Percentiles rank a stretch among this genome's conserved stretches.
phyloP scores from a whole-genome alignment of 768 basidiomycete genomes.

The Sporobolomyces roseus region DNA sequence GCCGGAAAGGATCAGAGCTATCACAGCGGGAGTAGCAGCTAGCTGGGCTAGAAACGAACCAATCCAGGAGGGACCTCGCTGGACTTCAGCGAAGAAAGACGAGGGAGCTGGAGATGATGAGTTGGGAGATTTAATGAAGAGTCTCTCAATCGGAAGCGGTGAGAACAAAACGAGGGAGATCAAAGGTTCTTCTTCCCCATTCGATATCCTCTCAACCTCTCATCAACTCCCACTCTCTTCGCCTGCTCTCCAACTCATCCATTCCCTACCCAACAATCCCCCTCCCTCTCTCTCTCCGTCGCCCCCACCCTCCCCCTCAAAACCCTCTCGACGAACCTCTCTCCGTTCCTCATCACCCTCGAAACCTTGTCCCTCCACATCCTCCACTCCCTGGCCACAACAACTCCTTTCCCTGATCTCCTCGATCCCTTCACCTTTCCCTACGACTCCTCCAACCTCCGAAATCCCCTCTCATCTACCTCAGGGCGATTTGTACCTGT shows the following conservation, averaged over 20 bases:
- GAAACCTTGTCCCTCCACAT: background rate
- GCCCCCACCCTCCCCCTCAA: slow-evolving; percentile 46
- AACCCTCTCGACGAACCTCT: too few species aligned
- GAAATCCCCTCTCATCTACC: slow-evolving; percentile 71
- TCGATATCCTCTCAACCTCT: slow-evolving; percentile 39
- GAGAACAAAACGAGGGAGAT: background rate
- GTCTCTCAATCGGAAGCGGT: background rate
- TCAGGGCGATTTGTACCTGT: slow-evolving; percentile 83
- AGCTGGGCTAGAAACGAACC: slow-evolving; percentile 65
- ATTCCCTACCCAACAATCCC: slow-evolving; percentile 26
- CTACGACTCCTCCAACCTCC: slow-evolving; percentile 47
- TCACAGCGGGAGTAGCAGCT: slow-evolving; percentile 74
- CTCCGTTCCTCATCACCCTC: too few species aligned
- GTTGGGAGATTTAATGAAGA: slow-evolving; percentile 12
- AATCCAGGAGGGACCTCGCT: slow-evolving; percentile 53
- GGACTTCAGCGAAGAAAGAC: background rate
- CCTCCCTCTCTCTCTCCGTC: slow-evolving; percentile 6
- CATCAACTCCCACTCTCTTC: slow-evolving; percentile 23
- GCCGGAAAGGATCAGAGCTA: slow-evolving; percentile 80
- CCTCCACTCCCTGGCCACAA: slow-evolving; percentile 60
- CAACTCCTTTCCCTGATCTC: slow-evolving; percentile 48
- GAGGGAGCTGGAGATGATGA: slow-evolving; percentile 1
- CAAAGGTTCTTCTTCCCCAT: slow-evolving; percentile 21
- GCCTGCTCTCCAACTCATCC: slow-evolving; percentile 38
- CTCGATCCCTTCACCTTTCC: slow-evolving; percentile 48